Percentiles rank a stretch among this genome's conserved stretches.
Conservation (phyloP, 192 early-diverging fungal species). For the Cetraspora pellucida region DNA sequence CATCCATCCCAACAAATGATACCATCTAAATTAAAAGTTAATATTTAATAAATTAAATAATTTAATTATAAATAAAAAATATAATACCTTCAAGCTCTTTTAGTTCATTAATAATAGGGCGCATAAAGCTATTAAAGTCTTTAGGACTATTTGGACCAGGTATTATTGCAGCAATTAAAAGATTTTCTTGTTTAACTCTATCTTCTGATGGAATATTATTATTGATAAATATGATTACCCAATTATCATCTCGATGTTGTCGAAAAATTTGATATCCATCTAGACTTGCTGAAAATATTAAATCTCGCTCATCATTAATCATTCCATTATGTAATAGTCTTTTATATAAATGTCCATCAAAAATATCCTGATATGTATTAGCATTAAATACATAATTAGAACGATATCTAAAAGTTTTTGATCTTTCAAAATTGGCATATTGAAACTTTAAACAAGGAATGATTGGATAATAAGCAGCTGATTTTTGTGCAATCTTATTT, state of each 20-base stretch:
- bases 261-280: not conserved
- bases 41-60: not conserved
- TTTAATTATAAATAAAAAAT: not conserved
- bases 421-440: too few relatives aligned
- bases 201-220: not conserved
- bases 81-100: not conserved
- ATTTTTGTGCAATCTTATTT: too few relatives aligned
- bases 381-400: too few relatives aligned
- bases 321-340: not conserved
- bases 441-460: too few relatives aligned
- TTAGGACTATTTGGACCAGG: not conserved
- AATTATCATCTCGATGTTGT: not conserved
- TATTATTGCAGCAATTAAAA: not conserved
- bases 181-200: not conserved
- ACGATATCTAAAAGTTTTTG: too few relatives aligned
- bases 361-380: not conserved
- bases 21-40: not conserved
- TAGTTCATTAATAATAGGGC: not conserved
- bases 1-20: not conserved
- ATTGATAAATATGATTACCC: not conserved
- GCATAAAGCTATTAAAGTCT: not conserved
- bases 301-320: not conserved
- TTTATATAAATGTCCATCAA: not conserved
- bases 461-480: too few relatives aligned
- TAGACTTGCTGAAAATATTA: not conserved